Percentiles rank a stretch among this genome's conserved stretches.
Conservation (phyloP, 2,329 filamentous ascomycete genomes). For the Penicillium freii region DNA sequence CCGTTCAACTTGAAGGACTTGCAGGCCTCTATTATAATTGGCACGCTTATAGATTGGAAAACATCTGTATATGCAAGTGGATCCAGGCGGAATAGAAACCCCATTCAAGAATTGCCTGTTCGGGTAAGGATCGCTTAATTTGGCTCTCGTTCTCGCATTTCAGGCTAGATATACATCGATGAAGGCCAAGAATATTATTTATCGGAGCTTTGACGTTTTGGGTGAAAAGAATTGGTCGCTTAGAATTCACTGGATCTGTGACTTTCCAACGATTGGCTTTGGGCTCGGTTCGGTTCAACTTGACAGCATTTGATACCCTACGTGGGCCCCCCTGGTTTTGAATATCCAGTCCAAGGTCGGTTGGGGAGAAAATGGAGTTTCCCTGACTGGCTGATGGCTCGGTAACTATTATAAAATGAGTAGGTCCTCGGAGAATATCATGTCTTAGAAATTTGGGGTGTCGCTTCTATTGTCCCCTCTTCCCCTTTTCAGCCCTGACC, state of each 20-base stretch:
- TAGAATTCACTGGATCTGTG: background rate
- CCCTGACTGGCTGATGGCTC: background rate
- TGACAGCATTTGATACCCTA: background rate
- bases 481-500: background rate
- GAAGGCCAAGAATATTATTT: too few species aligned
- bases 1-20: background rate
- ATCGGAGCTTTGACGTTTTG: background rate
- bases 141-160: slow-evolving; percentile 20
- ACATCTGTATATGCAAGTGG: slow-evolving; percentile 1
- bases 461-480: background rate
- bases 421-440: background rate
- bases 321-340: background rate
- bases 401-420: slow-evolving; percentile 1
- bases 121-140: slow-evolving; percentile 19
- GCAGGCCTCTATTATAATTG: background rate
- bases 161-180: background rate
- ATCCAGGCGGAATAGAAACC: slow-evolving; percentile 13
- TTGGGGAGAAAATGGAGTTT: background rate
- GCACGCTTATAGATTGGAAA: background rate
- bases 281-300: background rate
- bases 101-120: slow-evolving; percentile 13
- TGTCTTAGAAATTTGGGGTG: background rate
- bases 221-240: background rate
- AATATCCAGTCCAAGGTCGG: background rate
- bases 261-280: background rate